These are phyloP conservation scores for Carex myosuroides DNA, from an alignment of 176 grass and related monocot species.

Conservation along the genomic window DNA sequence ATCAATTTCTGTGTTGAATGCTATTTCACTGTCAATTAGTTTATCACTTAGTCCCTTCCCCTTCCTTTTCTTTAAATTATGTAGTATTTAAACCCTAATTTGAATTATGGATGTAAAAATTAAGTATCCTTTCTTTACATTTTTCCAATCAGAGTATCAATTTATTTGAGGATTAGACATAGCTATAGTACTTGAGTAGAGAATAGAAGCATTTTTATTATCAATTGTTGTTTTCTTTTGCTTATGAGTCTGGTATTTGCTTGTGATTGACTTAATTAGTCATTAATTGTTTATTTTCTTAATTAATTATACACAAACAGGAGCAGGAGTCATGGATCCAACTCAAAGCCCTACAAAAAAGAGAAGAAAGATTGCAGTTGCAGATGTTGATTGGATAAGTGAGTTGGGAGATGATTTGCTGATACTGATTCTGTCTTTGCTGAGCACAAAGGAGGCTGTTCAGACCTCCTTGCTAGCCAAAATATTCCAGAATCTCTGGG, in stretches of 20 bases:
- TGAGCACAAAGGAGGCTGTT: neutral
- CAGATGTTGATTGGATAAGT: conserved; percentile 1
- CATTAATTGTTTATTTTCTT: neutral
- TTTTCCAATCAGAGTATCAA: too few species aligned
- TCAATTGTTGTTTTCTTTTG: neutral
- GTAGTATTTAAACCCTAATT: too few species aligned
- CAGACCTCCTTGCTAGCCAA: neutral
- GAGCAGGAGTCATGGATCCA: neutral
- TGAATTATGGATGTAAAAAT: too few species aligned
- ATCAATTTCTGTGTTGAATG: too few species aligned
- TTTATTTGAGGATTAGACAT: too few species aligned
- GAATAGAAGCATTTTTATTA: neutral
- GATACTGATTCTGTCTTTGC: neutral
- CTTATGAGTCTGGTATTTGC: neutral
- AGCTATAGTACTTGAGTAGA: too few species aligned
- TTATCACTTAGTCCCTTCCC: too few species aligned
- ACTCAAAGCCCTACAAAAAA: neutral
- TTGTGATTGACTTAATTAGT: neutral
- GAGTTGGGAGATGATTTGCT: neutral
- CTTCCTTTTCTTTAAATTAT: too few species aligned
- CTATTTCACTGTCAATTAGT: too few species aligned
- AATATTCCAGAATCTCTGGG: neutral
- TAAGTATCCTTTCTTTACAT: too few species aligned
- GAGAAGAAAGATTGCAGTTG: neutral
- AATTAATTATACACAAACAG: too few species aligned